A percentile compares a stretch with the other conserved stretches of the same genome.
phyloP scores from a whole-genome alignment of 805 yeast species.

The Teunomyces cretensis region DNA sequence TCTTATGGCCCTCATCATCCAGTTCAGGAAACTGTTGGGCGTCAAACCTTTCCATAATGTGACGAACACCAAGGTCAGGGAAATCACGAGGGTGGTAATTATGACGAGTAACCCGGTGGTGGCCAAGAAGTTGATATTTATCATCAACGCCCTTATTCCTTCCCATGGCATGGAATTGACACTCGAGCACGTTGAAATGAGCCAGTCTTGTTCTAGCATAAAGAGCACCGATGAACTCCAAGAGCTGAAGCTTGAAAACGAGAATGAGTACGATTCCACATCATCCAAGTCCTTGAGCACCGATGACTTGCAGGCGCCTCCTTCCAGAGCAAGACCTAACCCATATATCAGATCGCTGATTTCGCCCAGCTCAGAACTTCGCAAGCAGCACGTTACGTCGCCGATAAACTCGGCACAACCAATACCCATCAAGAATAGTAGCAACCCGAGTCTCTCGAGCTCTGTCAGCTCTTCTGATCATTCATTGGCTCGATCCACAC shows the following conservation, averaged over 20 bases:
- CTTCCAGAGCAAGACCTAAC: background rate
- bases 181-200: background rate
- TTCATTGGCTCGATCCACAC: constrained; percentile 18
- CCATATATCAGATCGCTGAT: background rate
- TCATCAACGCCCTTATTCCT: constrained; percentile 47
- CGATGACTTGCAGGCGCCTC: background rate
- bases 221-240: background rate
- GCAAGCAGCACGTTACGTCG: background rate
- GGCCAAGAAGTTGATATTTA: constrained; percentile 57
- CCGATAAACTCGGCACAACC: background rate
- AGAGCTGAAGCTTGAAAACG: background rate
- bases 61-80: constrained; percentile 19
- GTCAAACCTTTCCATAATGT: constrained; percentile 32
- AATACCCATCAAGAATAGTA: background rate
- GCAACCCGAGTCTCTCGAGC: background rate
- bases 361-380: background rate
- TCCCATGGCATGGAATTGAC: constrained; percentile 1
- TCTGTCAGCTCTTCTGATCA: constrained; percentile 1
- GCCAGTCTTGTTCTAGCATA: background rate
- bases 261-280: background rate
- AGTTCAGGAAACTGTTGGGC: constrained; percentile 35
- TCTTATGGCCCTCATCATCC: constrained; percentile 45
- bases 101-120: constrained; percentile 62
- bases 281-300: background rate
- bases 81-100: constrained; percentile 50